Conservation (phyloP, 805 yeast species). For the Sugiyamaella valdiviana region DNA sequence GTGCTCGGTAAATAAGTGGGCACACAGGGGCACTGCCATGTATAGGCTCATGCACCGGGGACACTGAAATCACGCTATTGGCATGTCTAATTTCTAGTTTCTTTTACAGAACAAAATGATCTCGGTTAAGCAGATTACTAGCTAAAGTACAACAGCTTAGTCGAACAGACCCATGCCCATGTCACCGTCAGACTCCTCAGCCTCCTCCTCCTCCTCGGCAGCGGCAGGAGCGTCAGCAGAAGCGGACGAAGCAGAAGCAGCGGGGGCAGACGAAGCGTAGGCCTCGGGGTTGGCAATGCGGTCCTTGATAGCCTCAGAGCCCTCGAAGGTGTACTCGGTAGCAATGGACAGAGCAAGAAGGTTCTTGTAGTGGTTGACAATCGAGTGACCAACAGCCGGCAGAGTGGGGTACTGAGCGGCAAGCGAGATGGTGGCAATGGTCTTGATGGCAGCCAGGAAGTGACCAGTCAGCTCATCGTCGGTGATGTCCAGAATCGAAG, state of each 20-base stretch:
- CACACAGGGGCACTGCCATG: too few relatives aligned
- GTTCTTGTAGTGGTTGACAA: constrained; percentile 99
- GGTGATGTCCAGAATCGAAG: constrained; percentile 94
- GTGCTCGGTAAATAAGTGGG: too few relatives aligned
- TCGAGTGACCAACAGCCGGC: constrained; percentile 98
- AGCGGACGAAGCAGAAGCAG: constrained; percentile 72
- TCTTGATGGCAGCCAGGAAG: constrained; percentile 86
- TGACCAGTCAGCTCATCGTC: constrained; percentile 91
- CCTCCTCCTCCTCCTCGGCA: constrained; percentile 67
- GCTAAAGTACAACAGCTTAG: constrained; percentile 40
- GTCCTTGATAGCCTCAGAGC: constrained; percentile 98
- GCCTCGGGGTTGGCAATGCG: constrained; percentile 99
- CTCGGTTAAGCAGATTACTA: neutral
- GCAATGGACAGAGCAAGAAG: constrained; percentile 96
- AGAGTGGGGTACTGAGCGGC: constrained; percentile 99
- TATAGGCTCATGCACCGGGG: too few relatives aligned
- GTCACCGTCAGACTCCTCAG: constrained; percentile 75
- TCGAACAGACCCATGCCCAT: constrained; percentile 87
- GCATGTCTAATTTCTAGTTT: too few relatives aligned
- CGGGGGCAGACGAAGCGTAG: constrained; percentile 99
- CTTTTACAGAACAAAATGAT: too few relatives aligned
- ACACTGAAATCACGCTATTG: too few relatives aligned
- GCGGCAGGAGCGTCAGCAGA: constrained; percentile 59
- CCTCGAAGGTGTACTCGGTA: constrained; percentile 98
- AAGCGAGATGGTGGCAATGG: constrained; percentile 93